phyloP scores from a whole-genome alignment of 2,329 filamentous ascomycete genomes.

The Cercospora sp. region DNA sequence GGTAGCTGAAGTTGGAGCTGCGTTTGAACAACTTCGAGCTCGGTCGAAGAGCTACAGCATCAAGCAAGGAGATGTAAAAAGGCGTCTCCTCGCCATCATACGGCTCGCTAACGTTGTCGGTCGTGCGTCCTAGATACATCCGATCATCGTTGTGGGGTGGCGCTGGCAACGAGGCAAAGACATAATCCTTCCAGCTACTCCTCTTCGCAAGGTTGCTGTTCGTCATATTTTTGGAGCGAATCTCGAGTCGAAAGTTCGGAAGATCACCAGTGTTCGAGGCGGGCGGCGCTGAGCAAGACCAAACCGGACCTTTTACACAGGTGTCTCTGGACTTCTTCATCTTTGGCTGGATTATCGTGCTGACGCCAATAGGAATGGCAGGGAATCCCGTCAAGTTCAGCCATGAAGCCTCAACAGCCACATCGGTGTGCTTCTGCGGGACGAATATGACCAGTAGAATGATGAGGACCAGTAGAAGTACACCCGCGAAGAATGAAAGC shows the following conservation, averaged over 20 bases:
- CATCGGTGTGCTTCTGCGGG: slow-evolving; percentile 44
- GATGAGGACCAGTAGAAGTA: slow-evolving; percentile 41
- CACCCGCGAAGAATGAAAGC: slow-evolving; percentile 36
- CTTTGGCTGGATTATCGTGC: slow-evolving; percentile 75
- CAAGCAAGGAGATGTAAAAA: slow-evolving; percentile 77
- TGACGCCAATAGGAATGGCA: slow-evolving; percentile 78
- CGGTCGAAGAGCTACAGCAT: slow-evolving; percentile 38
- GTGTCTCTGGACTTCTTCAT: slow-evolving; percentile 53
- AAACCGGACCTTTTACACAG: slow-evolving; percentile 75
- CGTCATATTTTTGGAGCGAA: slow-evolving; percentile 61
- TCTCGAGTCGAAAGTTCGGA: slow-evolving; percentile 78
- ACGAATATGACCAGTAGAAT: slow-evolving; percentile 43
- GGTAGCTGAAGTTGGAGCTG: slow-evolving; percentile 28
- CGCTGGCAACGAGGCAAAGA: slow-evolving; percentile 53
- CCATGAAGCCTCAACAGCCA: slow-evolving; percentile 60
- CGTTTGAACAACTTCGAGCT: slow-evolving; percentile 26
- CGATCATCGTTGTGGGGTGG: slow-evolving; percentile 69
- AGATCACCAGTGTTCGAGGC: slow-evolving; percentile 63
- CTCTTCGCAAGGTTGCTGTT: slow-evolving; percentile 11
- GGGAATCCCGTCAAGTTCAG: slow-evolving; percentile 85
- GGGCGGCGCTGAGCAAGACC: slow-evolving; percentile 79
- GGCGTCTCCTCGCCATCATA: slow-evolving; percentile 86
- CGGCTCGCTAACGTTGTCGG: slow-evolving; percentile 67
- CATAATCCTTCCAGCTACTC: slow-evolving; percentile 32
- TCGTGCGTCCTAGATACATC: slow-evolving; percentile 80